phyloP scores from a whole-genome alignment of 768 basidiomycete genomes.

The Rhodotorula kratochvilovae region DNA sequence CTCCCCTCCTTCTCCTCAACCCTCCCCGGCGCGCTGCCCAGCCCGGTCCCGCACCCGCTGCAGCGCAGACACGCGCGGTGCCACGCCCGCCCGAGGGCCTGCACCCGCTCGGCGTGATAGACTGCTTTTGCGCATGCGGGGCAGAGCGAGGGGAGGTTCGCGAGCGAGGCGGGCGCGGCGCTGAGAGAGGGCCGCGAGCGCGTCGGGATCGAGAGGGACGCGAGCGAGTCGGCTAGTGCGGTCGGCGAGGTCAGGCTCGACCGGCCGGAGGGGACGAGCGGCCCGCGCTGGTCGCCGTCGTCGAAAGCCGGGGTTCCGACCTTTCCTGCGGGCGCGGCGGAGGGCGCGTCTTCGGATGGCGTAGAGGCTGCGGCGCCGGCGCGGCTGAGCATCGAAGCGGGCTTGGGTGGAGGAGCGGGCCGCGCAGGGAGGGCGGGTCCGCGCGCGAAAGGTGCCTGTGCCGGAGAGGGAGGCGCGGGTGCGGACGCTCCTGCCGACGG shows the following conservation, averaged over 20 bases:
- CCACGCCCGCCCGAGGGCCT: not conserved
- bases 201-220: not conserved
- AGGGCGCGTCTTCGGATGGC: not conserved
- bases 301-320: not conserved
- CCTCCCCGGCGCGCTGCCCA: slow-evolving; percentile 19
- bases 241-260: not conserved
- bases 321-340: not conserved
- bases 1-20: slow-evolving; percentile 30
- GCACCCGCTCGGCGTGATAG: slow-evolving; percentile 10
- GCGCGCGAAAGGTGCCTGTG: not conserved
- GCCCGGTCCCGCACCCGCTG: slow-evolving; percentile 30
- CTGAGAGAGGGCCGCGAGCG: not conserved
- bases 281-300: slow-evolving; percentile 2
- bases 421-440: not conserved
- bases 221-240: not conserved
- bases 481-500: too few relatives aligned
- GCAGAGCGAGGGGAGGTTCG: not conserved
- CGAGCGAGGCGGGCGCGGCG: not conserved
- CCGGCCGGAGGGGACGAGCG: not conserved
- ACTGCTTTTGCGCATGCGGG: not conserved
- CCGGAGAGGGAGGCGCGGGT: not conserved
- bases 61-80: slow-evolving; percentile 40
- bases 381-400: not conserved
- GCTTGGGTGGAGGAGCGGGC: not conserved
- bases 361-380: too few relatives aligned